Evolutionary conservation across 225 moss, liverwort and hornwort genomes (phyloP), one percentile per base, ranked within the genome.

Genomic region (Bryoerythrophyllum caledonicum): DNA sequence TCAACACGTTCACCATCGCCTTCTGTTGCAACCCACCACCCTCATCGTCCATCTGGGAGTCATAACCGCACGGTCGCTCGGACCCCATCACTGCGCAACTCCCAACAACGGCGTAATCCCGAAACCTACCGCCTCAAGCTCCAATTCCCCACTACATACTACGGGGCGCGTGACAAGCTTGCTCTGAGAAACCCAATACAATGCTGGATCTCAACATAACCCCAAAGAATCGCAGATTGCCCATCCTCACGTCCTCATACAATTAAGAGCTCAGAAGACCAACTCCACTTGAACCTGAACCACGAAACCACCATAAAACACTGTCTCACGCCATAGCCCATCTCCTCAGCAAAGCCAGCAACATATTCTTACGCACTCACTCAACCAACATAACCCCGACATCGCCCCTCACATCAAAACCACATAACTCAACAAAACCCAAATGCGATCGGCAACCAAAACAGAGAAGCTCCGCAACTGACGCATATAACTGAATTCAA

Each of bases 1-100:
- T 74, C 19, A 92, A 16, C 57, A 68, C 66, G 49, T 72, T 73
- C 74, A 86, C 62, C 67, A 78, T 83, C 60, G 67, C 76, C 61
- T 53, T 61, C 48, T 59, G 54, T 65, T 59, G 66, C 53, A 64
- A 28, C 17, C 52, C 55, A 7, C n/a, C 60, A 37, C 28, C 52
- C 35, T 60, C 62, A 44, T 80, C 68, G 34, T 35, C 61, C 4
- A 53, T 56, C 37, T 20, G 63, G 63, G 32, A 48, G 64, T 15
- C 71, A 65, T 64, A 70, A 57, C 41, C 63, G 69, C 52, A 44
- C 37, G 17, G n/a, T 26, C 78, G 68, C 74, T 80, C 40, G 27
- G 78, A 80, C 64, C 49, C 73, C 81, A 86, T 83, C 62, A 77
- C 34, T 76, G 24, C 14, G 57, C 10, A 69, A 65, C 65, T 52